Conservation (phyloP, 1,284 basidiomycete species). For the Hemileccinum hortonii region DNA sequence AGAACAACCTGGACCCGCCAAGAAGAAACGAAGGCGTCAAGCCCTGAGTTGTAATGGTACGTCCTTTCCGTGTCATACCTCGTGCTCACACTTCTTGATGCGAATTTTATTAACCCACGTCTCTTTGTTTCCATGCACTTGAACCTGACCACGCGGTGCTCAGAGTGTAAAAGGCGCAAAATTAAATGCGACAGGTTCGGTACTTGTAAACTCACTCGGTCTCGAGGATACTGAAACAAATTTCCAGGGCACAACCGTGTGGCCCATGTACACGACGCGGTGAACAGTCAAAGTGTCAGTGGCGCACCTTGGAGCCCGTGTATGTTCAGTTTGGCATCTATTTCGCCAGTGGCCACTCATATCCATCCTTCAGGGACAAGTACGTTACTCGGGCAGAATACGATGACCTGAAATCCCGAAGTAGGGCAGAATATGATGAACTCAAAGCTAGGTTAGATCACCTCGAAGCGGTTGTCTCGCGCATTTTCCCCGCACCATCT, state of each 20-base stretch:
- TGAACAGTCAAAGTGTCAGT: conserved; percentile 55
- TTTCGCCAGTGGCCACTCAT: conserved; percentile 14
- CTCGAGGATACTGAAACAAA: conserved; percentile 18
- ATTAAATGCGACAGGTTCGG: conserved; percentile 60
- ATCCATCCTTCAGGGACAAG: conserved; percentile 46
- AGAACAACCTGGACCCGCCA: conserved; percentile 55
- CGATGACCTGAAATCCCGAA: conserved; percentile 46
- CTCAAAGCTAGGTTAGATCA: conserved; percentile 42
- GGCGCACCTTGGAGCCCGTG: conserved; percentile 58
- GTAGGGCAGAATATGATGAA: conserved; percentile 48
- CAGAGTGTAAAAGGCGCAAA: conserved; percentile 61
- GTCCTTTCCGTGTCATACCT: conserved; percentile 26
- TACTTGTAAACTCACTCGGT: conserved; percentile 17
- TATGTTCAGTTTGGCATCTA: conserved; percentile 31
- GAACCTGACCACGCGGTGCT: conserved; percentile 10
- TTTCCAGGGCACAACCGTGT: conserved; percentile 50
- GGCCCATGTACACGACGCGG: conserved; percentile 54
- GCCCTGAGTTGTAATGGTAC: conserved; percentile 76
- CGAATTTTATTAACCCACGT: conserved; percentile 1
- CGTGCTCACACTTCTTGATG: conserved; percentile 12
- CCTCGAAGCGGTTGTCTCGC: conserved; percentile 37
- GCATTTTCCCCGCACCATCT: conserved; percentile 29
- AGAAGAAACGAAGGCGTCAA: conserved; percentile 74
- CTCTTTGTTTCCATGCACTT: not conserved
- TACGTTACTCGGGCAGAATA: conserved; percentile 54